A percentile compares a stretch with the other conserved stretches of the same genome.
These are phyloP conservation scores for Wilhelminamyces savonicus DNA, from an alignment of 805 yeast species.

Conservation along the genomic window DNA sequence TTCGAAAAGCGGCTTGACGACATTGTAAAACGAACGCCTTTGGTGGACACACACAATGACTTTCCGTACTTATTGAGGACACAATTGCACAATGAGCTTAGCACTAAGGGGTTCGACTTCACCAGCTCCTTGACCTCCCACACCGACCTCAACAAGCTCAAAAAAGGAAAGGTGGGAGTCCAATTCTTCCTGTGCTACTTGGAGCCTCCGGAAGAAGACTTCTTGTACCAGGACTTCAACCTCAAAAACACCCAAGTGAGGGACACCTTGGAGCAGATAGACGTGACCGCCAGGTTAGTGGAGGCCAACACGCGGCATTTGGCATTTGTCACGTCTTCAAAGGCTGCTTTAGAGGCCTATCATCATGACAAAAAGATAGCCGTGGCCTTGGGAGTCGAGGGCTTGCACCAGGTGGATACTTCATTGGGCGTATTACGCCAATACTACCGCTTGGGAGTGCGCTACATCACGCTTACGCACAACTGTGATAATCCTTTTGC, in stretches of 20 bases:
- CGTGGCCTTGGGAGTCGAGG: constrained; percentile 48
- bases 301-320: constrained; percentile 33
- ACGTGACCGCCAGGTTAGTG: constrained; percentile 41
- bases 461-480: constrained; percentile 49
- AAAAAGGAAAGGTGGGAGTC: constrained; percentile 40
- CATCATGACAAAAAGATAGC: constrained; percentile 28
- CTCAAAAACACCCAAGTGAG: constrained; percentile 38
- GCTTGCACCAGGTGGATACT: constrained; percentile 46
- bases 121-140: constrained; percentile 34
- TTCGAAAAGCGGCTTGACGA: too few relatives aligned
- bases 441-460: constrained; percentile 45
- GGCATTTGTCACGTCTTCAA: constrained; percentile 33
- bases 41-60: constrained; percentile 46
- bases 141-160: constrained; percentile 38
- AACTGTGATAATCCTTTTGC: constrained; percentile 56
- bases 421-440: constrained; percentile 45
- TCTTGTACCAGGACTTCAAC: constrained; percentile 40
- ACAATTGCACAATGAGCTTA: constrained; percentile 38
- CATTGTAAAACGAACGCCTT: constrained; percentile 22
- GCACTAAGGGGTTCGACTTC: constrained; percentile 30
- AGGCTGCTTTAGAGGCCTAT: constrained; percentile 34
- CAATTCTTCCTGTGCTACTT: constrained; percentile 48
- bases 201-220: constrained; percentile 37
- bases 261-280: constrained; percentile 51
- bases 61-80: constrained; percentile 44